phyloP scores from a whole-genome alignment of 129 eudicot genomes.

The Pittosporum tobira region DNA sequence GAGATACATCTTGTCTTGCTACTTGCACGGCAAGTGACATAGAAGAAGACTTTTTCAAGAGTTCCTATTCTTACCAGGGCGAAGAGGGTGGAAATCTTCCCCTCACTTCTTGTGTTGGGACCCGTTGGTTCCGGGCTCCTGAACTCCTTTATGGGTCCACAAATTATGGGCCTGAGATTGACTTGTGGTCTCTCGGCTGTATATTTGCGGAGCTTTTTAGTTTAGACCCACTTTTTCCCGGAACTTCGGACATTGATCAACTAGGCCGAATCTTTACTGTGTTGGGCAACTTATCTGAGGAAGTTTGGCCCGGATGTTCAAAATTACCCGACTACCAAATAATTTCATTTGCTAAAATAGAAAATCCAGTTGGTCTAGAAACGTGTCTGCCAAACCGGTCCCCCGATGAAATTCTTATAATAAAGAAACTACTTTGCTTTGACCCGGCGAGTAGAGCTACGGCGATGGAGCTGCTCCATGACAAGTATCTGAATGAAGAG shows the following conservation, averaged over 20 bases:
- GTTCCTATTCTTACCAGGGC: constrained; percentile 40
- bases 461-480: constrained; percentile 87
- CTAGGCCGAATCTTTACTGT: constrained; percentile 57
- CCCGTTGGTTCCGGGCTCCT: constrained; percentile 96
- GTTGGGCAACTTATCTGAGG: constrained; percentile 71
- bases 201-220: constrained; percentile 82
- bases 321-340: constrained; percentile 67
- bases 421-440: constrained; percentile 55
- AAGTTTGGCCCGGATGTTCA: constrained; percentile 63
- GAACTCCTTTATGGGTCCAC: constrained; percentile 93
- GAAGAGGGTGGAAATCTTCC: constrained; percentile 43
- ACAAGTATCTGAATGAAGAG: constrained; percentile 77
- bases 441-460: constrained; percentile 82
- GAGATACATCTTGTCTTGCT: constrained; percentile 76
- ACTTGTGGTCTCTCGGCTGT: constrained; percentile 92
- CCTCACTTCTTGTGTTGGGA: constrained; percentile 87
- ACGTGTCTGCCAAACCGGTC: constrained; percentile 57
- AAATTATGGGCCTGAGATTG: constrained; percentile 71
- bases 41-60: constrained; percentile 54
- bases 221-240: constrained; percentile 77
- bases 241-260: constrained; percentile 86
- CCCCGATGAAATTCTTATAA: constrained; percentile 56
- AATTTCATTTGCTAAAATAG: constrained; percentile 60
- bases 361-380: constrained; percentile 66
- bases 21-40: constrained; percentile 69